phyloP scores from a whole-genome alignment of 1,284 basidiomycete genomes.

The Boletus holoroseus region DNA sequence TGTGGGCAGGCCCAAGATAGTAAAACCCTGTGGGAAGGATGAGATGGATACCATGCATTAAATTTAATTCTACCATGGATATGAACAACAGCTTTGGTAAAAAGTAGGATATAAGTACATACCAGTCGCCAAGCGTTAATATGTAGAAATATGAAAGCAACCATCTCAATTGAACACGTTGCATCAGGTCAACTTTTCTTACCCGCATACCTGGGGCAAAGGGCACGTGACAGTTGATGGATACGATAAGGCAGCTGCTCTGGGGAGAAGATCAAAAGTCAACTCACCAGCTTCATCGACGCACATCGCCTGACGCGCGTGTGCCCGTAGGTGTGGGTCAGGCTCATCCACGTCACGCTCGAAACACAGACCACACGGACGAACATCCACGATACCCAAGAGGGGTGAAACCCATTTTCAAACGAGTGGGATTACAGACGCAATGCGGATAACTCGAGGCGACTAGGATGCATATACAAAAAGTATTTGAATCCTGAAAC shows the following conservation, averaged over 20 bases:
- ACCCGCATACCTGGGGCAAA: background rate
- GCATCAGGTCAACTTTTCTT: background rate
- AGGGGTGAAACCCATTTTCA: constrained; percentile 7
- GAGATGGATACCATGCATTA: background rate
- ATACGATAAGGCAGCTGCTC: constrained; percentile 5
- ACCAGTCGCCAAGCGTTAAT: background rate
- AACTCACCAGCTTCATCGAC: background rate
- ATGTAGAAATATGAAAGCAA: background rate
- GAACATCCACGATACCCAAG: constrained; percentile 2
- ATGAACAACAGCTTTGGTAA: background rate
- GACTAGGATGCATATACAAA: constrained; percentile 1
- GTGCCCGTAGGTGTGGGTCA: background rate
- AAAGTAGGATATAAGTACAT: background rate
- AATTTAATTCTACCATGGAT: background rate
- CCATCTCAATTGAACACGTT: background rate
- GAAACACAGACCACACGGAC: background rate
- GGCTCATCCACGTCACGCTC: constrained; percentile 1
- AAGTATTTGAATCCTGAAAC: constrained; percentile 2
- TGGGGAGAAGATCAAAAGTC: background rate
- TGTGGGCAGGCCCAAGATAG: background rate
- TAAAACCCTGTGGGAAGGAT: background rate
- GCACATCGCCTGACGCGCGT: background rate
- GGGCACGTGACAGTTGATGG: constrained; percentile 10
- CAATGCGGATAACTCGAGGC: constrained; percentile 27
- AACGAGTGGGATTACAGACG: background rate